Base-by-base conservation (phyloP, 441 rosid species). In the Hypseocharis bilobata region DNA sequence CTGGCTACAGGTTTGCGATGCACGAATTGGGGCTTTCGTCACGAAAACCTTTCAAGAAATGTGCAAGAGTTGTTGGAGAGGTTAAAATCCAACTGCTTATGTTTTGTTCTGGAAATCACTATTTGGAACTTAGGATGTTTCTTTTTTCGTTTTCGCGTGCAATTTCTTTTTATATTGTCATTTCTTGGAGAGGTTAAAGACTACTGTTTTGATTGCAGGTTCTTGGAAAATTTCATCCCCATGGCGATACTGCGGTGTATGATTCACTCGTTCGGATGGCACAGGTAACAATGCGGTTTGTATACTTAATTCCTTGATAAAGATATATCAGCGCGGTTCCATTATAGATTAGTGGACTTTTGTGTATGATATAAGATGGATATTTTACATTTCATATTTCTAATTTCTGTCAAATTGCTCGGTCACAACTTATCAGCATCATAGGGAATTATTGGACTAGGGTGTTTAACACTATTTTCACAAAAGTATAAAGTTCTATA, bases 61-160 rank as follows among this genome's bases (percentile, higher is more conserved):
- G 96, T 80, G 98, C 98, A 44, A 82, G 98, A 81, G 98, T 92
- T 72, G 98, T 92, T 70, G 98, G 98, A 69, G 98, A 92, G 97
- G 98, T 89, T 17, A 62, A 64, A 60, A 62, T 34, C 62, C n/a
- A n/a, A n/a, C n/a, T n/a, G n/a, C n/a, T n/a, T n/a, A n/a, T n/a
- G n/a, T n/a, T n/a, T n/a, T 28, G 32, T 28, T 27, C 42, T 63
- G 3, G 62, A 63, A 25, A 23, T 34, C 1, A 16, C 11, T 0
- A 40, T 40, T 40, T 14, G 1, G 54, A 47, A n/a, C 17, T 47
- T 47, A 16, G n/a, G 1, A n/a, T 0, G 23, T 47, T 47, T 17
- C 38, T 32, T 32, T 0, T 32, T 32, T 0, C 38, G 5, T 32
- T 32, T 32, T 32, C 10, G 8, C 8, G 8, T 32, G 38, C 8